A percentile compares a stretch with the other conserved stretches of the same genome.
phyloP scores from a whole-genome alignment of 2,329 filamentous ascomycete genomes.

The Aspergillus sp. region DNA sequence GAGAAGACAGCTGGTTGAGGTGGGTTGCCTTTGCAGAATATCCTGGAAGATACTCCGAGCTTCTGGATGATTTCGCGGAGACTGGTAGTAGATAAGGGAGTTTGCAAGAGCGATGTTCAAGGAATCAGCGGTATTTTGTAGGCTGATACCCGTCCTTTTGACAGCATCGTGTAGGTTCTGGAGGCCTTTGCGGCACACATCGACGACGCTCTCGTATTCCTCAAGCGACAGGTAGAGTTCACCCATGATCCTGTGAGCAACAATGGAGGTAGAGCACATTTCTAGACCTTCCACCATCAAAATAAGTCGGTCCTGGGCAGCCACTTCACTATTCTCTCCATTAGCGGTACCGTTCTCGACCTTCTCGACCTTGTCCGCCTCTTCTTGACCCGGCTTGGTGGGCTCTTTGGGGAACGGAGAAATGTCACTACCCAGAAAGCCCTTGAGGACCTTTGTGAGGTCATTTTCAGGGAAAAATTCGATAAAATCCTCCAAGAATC shows the following conservation, averaged over 20 bases:
- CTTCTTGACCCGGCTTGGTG: conserved; percentile 31
- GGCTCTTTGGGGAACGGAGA: conserved; percentile 74
- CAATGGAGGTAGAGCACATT: conserved; percentile 67
- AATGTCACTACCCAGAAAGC: conserved; percentile 79
- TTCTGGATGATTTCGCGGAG: conserved; percentile 85
- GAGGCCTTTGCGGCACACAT: conserved; percentile 76
- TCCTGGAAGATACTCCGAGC: conserved; percentile 84
- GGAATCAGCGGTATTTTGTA: conserved; percentile 73
- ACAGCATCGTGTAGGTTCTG: conserved; percentile 64
- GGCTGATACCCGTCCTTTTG: conserved; percentile 68
- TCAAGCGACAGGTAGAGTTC: conserved; percentile 84
- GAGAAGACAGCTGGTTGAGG: conserved; percentile 79
- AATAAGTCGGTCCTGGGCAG: conserved; percentile 76
- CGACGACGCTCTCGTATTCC: conserved; percentile 80
- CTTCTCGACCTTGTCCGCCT: conserved; percentile 35
- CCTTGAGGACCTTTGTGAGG: conserved; percentile 78
- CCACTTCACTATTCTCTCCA: conserved; percentile 55
- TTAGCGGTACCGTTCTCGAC: conserved; percentile 39
- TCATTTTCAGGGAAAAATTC: conserved; percentile 83
- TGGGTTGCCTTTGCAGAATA: conserved; percentile 75
- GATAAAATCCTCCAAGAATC: conserved; percentile 79
- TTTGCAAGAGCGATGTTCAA: conserved; percentile 80
- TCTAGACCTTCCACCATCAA: conserved; percentile 78
- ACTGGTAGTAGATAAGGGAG: conserved; percentile 87
- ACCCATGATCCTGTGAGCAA: conserved; percentile 81